Evolutionary conservation across 257 asterid species (phyloP), one percentile per base, ranked within the genome.

Genomic region (Primulina huaijiensis): DNA sequence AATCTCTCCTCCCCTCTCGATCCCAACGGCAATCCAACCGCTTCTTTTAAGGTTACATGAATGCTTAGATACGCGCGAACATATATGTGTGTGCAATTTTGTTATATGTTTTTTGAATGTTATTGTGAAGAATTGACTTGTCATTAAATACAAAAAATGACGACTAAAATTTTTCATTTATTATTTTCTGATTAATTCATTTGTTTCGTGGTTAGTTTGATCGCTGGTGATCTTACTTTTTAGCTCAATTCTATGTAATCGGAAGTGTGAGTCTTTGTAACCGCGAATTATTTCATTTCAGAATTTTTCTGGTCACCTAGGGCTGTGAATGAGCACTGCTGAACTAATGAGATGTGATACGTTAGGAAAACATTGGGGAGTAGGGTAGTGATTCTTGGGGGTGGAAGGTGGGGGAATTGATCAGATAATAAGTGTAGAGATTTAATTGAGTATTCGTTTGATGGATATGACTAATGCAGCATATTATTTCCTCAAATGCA

Each of bases 1-100:
- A 70, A 75, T 61, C 84, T 93, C 33, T 74, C 83, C 40, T 86
- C 90, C 3, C 97, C 98, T 20, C 43, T 73, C 56, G 92, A 86
- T 74, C 97, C 89, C 8, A 34, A 66, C n/a, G 93, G 87, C 23
- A 84, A 86, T 59, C 80, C 80, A 37, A 6, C 80, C 40, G 78
- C 89, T 29, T 82, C 94, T 30, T 90, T 90, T 79, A 87, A 81
- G 95, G 97, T 92, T 46, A 9, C 2, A 23, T 3, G 20, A 3
- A 21, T 64, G 2, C 5, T 60, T 7, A 3, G 52, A 10, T 19
- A 14, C n/a, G 7, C 19, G 7, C 65, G n/a, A 56, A 30, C 11
- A 6, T n/a, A 16, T 7, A 10, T 29, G 0, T 2, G 5, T 30
- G 3, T 17, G 34, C 34, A 6, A 33, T 62, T 23, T 30, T 60